Base-by-base conservation (phyloP, 2,329 filamentous ascomycete species). In the Curvularia sp. region DNA sequence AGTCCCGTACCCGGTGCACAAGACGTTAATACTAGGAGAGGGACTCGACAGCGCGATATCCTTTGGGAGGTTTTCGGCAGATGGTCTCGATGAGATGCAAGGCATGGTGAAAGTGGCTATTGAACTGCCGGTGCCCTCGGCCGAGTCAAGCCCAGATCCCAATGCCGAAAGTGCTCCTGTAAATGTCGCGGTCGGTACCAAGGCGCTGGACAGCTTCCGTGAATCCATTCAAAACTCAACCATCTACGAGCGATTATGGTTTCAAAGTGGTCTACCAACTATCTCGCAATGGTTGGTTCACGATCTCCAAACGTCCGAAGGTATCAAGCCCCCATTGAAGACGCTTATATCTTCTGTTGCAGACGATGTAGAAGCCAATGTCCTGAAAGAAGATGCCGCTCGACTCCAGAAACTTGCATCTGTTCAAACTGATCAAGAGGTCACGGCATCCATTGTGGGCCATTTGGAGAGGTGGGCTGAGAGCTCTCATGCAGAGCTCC, bases 1-100 rank as follows among this genome's bases (percentile, higher is more conserved):
- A 15, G 83, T 95, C 42, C 86, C 88, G 6, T 92, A 92, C 44
- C 93, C 94, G 0, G 92, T 97, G 1, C 94, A 98, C 73, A 91
- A 89, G 72, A 87, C 89, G 0, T 78, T 97, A 15, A 69, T 97
- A 9, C 84, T 96, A 8, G 88, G 87, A 0, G 84, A 91, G 49
- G 93, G 92, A 0, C 78, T 96, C 2, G 80, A 85, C 53, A 92
- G 90, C 7, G 86, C 89, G 0, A 82, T 88, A 5, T 80, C 84
- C 1, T 84, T 77, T 75, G 72, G 80, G 46, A 66, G 75, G 39
- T 75, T 81, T 62, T 74, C 74, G 15, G 69, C 73, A 43, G 68
- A 74, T 33, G 61, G 47, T 77, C 81, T 18, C 60, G 80, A 35
- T 48, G 78, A 58, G 74, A 73, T 65, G 63, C 60, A 77, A 77